These are phyloP conservation scores for Proliferodiscus dingleyae DNA, from an alignment of 2,329 filamentous ascomycete species.

Conservation along the genomic window DNA sequence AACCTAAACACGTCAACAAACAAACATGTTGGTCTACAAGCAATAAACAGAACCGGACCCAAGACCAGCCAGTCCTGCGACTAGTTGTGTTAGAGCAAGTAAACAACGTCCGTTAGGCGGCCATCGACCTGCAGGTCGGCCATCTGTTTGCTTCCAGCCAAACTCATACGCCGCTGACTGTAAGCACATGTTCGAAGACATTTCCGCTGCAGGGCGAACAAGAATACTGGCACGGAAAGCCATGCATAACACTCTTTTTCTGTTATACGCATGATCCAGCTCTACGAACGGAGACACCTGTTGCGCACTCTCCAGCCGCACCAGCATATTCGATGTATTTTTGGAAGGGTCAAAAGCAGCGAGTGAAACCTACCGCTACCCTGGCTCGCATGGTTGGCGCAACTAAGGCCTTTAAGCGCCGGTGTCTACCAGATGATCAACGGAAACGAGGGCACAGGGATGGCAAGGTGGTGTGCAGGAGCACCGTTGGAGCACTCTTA, in stretches of 20 bases:
- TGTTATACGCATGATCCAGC: slow-evolving; percentile 17
- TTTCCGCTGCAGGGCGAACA: too few relatives aligned
- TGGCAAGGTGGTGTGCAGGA: not conserved
- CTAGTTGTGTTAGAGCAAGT: not conserved
- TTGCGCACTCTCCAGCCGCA: not conserved
- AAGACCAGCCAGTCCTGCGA: slow-evolving; percentile 9
- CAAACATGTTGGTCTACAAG: not conserved
- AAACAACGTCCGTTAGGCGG: slow-evolving; percentile 14
- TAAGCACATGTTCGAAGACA: too few relatives aligned
- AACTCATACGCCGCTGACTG: too few relatives aligned
- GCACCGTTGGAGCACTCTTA: not conserved
- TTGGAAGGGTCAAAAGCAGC: slow-evolving; percentile 9
- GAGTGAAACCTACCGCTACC: not conserved
- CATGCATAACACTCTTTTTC: too few relatives aligned
- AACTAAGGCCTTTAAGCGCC: slow-evolving; percentile 1
- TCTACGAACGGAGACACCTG: not conserved
- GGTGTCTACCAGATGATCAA: slow-evolving; percentile 1
- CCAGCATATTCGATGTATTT: slow-evolving; percentile 8
- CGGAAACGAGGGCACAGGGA: not conserved
- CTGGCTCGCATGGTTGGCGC: not conserved
- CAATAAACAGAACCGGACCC: slow-evolving; percentile 13
- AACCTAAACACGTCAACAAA: too few relatives aligned
- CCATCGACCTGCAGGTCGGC: slow-evolving; percentile 4
- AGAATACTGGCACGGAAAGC: too few relatives aligned
- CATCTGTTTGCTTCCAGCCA: slow-evolving; percentile 9